Percentiles rank a stretch among this genome's conserved stretches.
These are phyloP conservation scores for Ilyonectria mors-panacis DNA, from an alignment of 2,329 filamentous ascomycete genomes.

Conservation along the genomic window DNA sequence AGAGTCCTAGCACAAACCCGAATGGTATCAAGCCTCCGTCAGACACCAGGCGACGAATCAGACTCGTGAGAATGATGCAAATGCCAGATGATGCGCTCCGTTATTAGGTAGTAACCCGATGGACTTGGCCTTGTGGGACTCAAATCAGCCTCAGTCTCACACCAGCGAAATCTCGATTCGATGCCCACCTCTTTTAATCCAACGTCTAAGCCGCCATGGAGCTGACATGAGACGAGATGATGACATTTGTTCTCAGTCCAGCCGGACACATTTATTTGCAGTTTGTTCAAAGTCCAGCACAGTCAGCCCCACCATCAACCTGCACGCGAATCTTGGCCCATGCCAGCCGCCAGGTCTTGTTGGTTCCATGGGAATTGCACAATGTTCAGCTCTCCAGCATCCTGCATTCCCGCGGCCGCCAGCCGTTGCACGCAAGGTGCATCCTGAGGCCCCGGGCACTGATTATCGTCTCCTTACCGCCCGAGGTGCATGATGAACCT, in stretches of 20 bases:
- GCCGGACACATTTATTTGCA: not conserved
- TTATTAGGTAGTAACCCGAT: too few relatives aligned
- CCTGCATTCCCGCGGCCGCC: not conserved
- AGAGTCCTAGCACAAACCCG: too few relatives aligned
- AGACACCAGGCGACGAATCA: too few relatives aligned
- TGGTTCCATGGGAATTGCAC: not conserved
- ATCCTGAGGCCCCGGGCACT: too few relatives aligned
- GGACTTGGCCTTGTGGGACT: too few relatives aligned
- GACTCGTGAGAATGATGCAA: too few relatives aligned
- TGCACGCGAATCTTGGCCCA: not conserved
- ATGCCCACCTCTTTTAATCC: not conserved
- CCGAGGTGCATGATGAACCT: not conserved
- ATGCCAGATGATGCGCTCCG: too few relatives aligned
- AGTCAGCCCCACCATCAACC: not conserved
- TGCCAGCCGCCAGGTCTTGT: not conserved
- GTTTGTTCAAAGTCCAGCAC: not conserved
- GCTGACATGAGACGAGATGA: constrained; percentile 6
- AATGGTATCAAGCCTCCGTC: too few relatives aligned
- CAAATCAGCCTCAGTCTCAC: not conserved
- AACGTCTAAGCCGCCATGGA: not conserved
- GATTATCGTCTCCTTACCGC: not conserved
- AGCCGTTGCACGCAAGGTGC: too few relatives aligned
- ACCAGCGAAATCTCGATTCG: not conserved
- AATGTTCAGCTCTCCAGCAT: not conserved
- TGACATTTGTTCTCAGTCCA: not conserved